These are phyloP conservation scores for Vitis hybrid DNA, from an alignment of 177 flowering plant species.

Conservation along the genomic window DNA sequence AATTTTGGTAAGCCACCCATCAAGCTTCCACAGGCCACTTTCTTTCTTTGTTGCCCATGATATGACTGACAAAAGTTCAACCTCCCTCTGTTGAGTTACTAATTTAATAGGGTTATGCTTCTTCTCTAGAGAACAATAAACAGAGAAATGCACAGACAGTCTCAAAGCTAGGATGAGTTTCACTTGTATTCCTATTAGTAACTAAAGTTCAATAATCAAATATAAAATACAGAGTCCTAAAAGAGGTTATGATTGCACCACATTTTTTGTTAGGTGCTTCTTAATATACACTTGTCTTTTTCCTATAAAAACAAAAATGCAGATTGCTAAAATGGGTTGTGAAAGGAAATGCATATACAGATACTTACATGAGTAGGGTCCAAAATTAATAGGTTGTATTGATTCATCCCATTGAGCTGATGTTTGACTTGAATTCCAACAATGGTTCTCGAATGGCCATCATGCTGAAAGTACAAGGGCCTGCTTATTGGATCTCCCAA, in stretches of 20 bases:
- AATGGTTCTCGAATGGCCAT: slow-evolving; percentile 93
- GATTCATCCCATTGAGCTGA: slow-evolving; percentile 37
- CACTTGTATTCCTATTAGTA: background rate
- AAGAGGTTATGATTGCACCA: too few species aligned
- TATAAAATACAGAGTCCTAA: background rate
- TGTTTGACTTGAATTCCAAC: slow-evolving; percentile 74
- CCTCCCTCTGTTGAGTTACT: too few species aligned
- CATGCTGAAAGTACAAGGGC: slow-evolving; percentile 93
- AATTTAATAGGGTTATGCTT: too few species aligned
- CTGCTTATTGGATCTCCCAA: slow-evolving; percentile 36
- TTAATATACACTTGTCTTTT: too few species aligned
- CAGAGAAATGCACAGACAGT: background rate
- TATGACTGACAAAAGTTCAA: too few species aligned
- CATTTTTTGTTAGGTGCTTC: too few species aligned
- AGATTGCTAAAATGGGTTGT: too few species aligned
- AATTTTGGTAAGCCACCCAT: too few species aligned
- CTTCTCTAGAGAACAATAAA: background rate
- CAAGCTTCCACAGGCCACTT: too few species aligned
- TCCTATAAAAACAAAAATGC: too few species aligned
- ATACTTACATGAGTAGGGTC: slow-evolving; percentile 80
- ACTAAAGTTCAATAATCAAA: background rate
- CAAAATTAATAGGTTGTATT: slow-evolving; percentile 58
- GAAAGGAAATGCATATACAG: background rate
- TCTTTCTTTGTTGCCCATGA: too few species aligned
- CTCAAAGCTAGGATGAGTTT: background rate